These are phyloP conservation scores for Kingdonia uniflora DNA, from an alignment of 164 flowering plant genomes.

Conservation along the genomic window DNA sequence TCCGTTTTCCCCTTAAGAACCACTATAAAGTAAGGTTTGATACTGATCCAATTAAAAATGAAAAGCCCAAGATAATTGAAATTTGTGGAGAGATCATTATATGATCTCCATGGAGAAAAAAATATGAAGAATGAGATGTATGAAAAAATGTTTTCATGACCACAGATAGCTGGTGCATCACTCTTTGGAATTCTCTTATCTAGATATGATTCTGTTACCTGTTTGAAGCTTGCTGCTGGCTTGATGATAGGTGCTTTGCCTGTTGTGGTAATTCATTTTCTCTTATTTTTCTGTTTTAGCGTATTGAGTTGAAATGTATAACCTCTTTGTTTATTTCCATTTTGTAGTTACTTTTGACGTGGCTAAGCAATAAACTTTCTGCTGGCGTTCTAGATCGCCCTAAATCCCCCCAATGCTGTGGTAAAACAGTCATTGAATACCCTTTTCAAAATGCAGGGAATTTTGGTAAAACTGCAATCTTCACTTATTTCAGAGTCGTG, in stretches of 20 bases:
- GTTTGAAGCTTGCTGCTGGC: constrained; percentile 82
- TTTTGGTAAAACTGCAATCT: constrained; percentile 27
- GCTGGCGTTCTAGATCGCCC: constrained; percentile 84
- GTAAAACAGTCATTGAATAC: constrained; percentile 18
- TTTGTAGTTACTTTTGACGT: constrained; percentile 57
- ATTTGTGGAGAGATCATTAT: too few species aligned
- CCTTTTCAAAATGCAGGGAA: constrained; percentile 22
- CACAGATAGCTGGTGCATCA: constrained; percentile 90
- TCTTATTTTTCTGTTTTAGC: not conserved
- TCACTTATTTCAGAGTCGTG: not conserved
- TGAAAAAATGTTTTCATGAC: constrained; percentile 2
- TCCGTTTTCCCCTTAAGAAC: too few species aligned
- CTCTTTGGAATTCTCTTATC: constrained; percentile 86
- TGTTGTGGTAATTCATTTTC: constrained; percentile 47
- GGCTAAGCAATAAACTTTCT: constrained; percentile 80
- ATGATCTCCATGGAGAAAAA: too few species aligned
- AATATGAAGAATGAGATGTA: too few species aligned
- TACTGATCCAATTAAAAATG: too few species aligned
- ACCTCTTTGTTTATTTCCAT: not conserved
- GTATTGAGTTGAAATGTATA: too few species aligned
- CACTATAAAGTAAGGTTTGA: too few species aligned
- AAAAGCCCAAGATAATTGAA: too few species aligned
- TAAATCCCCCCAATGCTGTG: constrained; percentile 34
- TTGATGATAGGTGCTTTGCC: constrained; percentile 75
- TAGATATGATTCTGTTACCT: constrained; percentile 78